Evolutionary conservation across 2,329 filamentous ascomycete genomes (phyloP).

Genomic region (Parastagonospora nodorum): DNA sequence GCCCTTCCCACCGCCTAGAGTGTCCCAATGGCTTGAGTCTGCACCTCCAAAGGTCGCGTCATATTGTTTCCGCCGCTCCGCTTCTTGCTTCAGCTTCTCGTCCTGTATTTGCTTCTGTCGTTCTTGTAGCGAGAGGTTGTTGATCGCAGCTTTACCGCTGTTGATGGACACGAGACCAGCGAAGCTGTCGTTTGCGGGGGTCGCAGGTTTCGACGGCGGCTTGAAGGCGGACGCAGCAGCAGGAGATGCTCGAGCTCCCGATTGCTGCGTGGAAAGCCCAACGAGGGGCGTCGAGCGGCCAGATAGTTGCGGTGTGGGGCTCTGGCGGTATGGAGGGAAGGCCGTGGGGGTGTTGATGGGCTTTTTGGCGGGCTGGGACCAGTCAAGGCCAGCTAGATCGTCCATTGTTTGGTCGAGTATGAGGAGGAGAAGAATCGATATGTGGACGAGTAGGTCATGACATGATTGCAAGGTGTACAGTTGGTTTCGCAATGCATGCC

Average conservation of each 20-base stretch:
- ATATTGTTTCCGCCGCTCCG: slow-evolving; percentile 71
- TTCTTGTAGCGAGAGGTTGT: slow-evolving; percentile 71
- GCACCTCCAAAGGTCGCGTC: slow-evolving; percentile 76
- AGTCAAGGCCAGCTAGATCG: slow-evolving; percentile 56
- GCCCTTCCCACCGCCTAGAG: slow-evolving; percentile 62
- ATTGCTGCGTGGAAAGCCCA: slow-evolving; percentile 45
- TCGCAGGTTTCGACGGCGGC: slow-evolving; percentile 58
- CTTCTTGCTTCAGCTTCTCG: slow-evolving; percentile 77
- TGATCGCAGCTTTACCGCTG: slow-evolving; percentile 60
- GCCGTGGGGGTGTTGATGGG: slow-evolving; percentile 33
- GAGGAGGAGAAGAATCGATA: slow-evolving; percentile 2
- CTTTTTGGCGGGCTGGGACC: slow-evolving; percentile 44
- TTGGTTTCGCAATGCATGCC: slow-evolving; percentile 3
- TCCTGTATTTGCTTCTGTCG: slow-evolving; percentile 74
- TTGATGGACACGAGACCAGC: slow-evolving; percentile 73
- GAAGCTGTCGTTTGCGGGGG: slow-evolving; percentile 70
- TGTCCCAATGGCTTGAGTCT: slow-evolving; percentile 75
- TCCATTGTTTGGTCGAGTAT: slow-evolving; percentile 46
- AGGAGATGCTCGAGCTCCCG: slow-evolving; percentile 42
- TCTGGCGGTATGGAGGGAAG: slow-evolving; percentile 44
- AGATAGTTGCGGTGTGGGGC: slow-evolving; percentile 46
- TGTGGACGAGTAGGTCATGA: slow-evolving; percentile 19
- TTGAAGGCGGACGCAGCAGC: slow-evolving; percentile 50
- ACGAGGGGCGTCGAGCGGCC: slow-evolving; percentile 47
- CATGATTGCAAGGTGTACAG: slow-evolving; percentile 20